These are phyloP conservation scores for Cryphonectria naterciae DNA, from an alignment of 2,329 filamentous ascomycete species.

Conservation along the genomic window DNA sequence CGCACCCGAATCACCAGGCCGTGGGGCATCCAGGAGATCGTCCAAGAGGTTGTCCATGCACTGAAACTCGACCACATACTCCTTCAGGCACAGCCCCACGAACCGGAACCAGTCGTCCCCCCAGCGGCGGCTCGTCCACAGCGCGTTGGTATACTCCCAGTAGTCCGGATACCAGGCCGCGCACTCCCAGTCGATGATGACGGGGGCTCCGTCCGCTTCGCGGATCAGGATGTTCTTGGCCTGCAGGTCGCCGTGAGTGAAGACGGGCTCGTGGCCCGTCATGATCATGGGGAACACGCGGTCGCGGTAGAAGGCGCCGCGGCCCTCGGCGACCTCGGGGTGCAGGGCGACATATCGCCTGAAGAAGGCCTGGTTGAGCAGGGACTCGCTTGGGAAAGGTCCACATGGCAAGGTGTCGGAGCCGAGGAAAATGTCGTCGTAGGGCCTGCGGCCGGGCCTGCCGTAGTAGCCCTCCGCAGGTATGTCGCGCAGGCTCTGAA, in stretches of 20 bases:
- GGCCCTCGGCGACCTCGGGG: neutral
- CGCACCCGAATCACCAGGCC: neutral
- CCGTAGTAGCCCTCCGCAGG: conserved; percentile 3
- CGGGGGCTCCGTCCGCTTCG: conserved; percentile 43
- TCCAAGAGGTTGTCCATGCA: conserved; percentile 6
- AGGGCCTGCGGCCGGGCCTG: neutral
- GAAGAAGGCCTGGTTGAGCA: conserved; percentile 7
- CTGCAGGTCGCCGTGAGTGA: conserved; percentile 56
- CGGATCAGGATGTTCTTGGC: conserved; percentile 49
- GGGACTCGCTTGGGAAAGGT: neutral
- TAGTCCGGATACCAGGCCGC: conserved; percentile 52
- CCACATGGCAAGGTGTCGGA: neutral
- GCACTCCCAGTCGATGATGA: conserved; percentile 52
- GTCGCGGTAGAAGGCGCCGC: conserved; percentile 6
- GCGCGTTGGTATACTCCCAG: conserved; percentile 40
- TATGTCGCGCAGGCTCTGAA: neutral
- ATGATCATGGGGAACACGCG: conserved; percentile 9
- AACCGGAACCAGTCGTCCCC: conserved; percentile 10
- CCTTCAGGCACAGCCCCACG: neutral
- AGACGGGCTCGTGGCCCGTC: conserved; percentile 40
- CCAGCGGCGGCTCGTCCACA: conserved; percentile 17
- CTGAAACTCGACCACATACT: conserved; percentile 11
- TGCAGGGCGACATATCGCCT: neutral
- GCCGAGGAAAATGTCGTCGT: conserved; percentile 13
- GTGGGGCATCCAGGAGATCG: conserved; percentile 8